A percentile compares a stretch with the other conserved stretches of the same genome.
Evolutionary conservation across 805 yeast genomes (phyloP).

Genomic region (Deakozyma indianensis): DNA sequence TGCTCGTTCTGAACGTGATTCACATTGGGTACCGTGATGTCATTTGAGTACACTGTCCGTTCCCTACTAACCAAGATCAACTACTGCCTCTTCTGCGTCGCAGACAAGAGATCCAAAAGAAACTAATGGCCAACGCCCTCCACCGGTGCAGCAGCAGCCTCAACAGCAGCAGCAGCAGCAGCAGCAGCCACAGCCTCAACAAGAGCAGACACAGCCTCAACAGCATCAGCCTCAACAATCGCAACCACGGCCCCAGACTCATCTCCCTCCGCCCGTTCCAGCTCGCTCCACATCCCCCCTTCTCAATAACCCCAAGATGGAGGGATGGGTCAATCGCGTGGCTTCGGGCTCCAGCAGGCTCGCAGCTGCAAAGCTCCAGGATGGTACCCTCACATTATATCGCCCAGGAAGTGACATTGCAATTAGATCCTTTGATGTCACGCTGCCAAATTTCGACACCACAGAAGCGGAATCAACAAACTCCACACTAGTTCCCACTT

Average conservation of each 20-base stretch:
- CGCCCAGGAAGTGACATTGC: constrained; percentile 38
- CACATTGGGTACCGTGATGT: no score
- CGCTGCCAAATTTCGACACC: constrained; percentile 5
- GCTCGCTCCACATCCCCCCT: neutral
- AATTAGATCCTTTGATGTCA: constrained; percentile 23
- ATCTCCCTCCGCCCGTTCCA: neutral
- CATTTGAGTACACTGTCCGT: no score
- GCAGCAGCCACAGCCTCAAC: constrained; percentile 9
- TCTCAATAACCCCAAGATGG: constrained; percentile 18
- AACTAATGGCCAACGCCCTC: no score
- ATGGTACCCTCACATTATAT: constrained; percentile 49
- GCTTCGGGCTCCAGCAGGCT: constrained; percentile 23
- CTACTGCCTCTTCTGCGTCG: no score
- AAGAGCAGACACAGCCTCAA: constrained; percentile 6
- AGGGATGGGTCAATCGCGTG: constrained; percentile 45
- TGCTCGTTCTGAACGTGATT: no score
- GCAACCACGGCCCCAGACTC: constrained; percentile 5
- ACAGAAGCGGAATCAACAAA: constrained; percentile 2
- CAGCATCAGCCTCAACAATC: constrained; percentile 8
- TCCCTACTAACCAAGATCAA: no score
- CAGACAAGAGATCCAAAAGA: no score
- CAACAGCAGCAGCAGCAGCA: constrained; percentile 8
- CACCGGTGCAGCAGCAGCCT: constrained; percentile 7
- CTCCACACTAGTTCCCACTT: neutral
- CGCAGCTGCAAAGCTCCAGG: constrained; percentile 53